Percentiles rank a stretch among this genome's conserved stretches.
Conservation (phyloP, 257 asterid species). For the Marsdenia floribunda region DNA sequence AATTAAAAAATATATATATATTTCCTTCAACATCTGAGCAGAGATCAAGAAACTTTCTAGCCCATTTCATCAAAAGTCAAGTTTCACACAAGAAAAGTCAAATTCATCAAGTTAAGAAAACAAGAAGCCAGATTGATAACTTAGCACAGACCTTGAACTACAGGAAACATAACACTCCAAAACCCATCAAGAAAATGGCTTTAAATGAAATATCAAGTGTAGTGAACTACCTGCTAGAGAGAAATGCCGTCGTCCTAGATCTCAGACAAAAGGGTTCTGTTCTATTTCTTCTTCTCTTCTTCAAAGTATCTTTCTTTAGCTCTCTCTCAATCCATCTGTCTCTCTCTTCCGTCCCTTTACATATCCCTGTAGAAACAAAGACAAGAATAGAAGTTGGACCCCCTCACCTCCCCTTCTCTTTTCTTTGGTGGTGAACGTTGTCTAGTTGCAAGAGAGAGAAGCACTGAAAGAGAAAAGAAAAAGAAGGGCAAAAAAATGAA, state of each 20-base stretch:
- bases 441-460: conserved; percentile 16
- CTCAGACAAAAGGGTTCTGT: conserved; percentile 5
- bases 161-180: not conserved
- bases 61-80: conserved; percentile 11
- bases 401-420: conserved; percentile 8
- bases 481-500: too few relatives aligned
- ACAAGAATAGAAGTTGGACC: conserved; percentile 19
- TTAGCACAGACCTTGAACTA: not conserved
- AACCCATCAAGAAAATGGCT: conserved; percentile 13
- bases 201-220: not conserved
- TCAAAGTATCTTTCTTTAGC: conserved; percentile 12
- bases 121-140: not conserved
- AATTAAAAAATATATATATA: too few relatives aligned
- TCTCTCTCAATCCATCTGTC: not conserved
- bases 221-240: conserved; percentile 6
- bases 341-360: not conserved
- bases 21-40: not conserved
- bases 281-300: conserved; percentile 6
- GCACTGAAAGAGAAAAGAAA: not conserved
- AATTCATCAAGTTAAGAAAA: not conserved
- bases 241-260: conserved; percentile 16
- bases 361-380: conserved; percentile 10
- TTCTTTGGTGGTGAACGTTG: conserved; percentile 7
- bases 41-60: not conserved
- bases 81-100: not conserved